Percentiles rank a stretch among this genome's conserved stretches.
Conservation (phyloP, 2,329 filamentous ascomycete genomes). For the Paraconiothyrium sp. region DNA sequence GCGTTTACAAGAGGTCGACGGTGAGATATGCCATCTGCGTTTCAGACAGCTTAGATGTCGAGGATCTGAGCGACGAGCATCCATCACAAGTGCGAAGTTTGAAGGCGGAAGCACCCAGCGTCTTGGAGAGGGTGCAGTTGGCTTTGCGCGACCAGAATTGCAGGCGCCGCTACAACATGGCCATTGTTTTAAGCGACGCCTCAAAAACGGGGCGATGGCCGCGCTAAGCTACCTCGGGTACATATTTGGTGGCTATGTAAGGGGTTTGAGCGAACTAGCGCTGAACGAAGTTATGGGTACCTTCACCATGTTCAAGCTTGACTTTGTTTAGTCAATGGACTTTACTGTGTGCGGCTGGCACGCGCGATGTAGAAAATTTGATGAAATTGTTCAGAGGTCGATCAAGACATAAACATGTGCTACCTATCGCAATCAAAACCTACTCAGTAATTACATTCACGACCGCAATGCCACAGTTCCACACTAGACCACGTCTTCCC, state of each 20-base stretch:
- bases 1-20: not conserved
- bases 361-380: too few species aligned
- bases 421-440: not conserved
- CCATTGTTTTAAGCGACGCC: slow-evolving; percentile 1
- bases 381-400: too few species aligned
- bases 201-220: not conserved
- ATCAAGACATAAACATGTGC: not conserved
- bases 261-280: not conserved
- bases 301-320: not conserved
- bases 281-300: not conserved
- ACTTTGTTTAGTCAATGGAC: not conserved
- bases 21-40: not conserved
- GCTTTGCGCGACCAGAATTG: not conserved
- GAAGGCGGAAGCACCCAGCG: not conserved
- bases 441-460: not conserved
- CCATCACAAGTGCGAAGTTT: not conserved
- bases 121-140: not conserved
- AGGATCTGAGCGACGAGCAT: not conserved
- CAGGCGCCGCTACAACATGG: not conserved
- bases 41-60: not conserved
- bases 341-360: not conserved
- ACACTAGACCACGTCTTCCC: not conserved
- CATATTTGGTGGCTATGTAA: not conserved
- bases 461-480: not conserved
- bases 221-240: not conserved